Percentiles rank a stretch among this genome's conserved stretches.
phyloP scores from a whole-genome alignment of 2,329 filamentous ascomycete genomes.

The Emericellopsis cladophorae region DNA sequence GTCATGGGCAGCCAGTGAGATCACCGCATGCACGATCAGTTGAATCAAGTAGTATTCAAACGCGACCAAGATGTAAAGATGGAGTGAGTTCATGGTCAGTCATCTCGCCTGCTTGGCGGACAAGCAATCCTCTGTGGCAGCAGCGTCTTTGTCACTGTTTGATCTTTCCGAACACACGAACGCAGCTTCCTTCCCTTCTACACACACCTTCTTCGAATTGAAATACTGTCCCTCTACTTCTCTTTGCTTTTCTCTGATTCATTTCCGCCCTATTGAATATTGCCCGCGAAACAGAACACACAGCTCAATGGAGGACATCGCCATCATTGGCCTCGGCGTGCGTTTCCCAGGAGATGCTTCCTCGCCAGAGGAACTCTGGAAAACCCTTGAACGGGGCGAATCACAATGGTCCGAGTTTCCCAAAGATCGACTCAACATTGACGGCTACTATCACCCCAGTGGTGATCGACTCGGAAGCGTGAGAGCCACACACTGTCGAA shows the following conservation, averaged over 20 bases:
- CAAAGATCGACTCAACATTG: conserved; percentile 32
- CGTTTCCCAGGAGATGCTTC: conserved; percentile 37
- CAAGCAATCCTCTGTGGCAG: too few species aligned
- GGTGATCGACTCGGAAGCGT: conserved; percentile 34
- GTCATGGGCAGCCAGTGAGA: too few species aligned
- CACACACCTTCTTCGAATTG: not conserved
- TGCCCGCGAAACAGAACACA: too few species aligned
- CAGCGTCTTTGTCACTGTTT: not conserved
- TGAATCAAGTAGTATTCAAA: too few species aligned
- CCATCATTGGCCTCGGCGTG: conserved; percentile 36
- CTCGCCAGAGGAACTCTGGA: conserved; percentile 31
- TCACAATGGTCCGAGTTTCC: conserved; percentile 38
- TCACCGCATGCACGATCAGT: too few species aligned
- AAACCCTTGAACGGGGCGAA: conserved; percentile 27
- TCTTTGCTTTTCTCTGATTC: not conserved
- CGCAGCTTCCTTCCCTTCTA: not conserved
- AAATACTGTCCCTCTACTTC: not conserved
- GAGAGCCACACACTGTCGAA: conserved; percentile 7
- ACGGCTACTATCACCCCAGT: conserved; percentile 41
- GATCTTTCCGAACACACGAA: not conserved
- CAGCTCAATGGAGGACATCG: conserved; percentile 28
- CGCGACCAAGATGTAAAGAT: too few species aligned
- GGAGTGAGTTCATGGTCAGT: too few species aligned
- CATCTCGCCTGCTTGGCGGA: too few species aligned
- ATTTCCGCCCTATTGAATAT: not conserved